Percentiles rank a stretch among this genome's conserved stretches.
Evolutionary conservation across 345 rosid genomes (phyloP).

Genomic region (Eucalyptus sp.): DNA sequence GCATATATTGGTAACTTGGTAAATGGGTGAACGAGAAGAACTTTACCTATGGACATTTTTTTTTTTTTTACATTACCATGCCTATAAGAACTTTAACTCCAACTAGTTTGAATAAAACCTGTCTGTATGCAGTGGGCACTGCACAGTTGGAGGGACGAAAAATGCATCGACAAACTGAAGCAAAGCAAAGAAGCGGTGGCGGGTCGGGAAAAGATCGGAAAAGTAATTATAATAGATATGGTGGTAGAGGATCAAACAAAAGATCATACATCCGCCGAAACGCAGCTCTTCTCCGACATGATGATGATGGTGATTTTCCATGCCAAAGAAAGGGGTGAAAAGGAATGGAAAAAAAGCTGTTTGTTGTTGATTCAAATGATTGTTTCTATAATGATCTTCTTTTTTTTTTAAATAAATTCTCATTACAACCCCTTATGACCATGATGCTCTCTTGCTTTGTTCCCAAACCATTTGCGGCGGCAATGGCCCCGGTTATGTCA

Average conservation of each 20-base stretch:
- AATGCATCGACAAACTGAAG: not conserved
- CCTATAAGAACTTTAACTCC: not conserved
- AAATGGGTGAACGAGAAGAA: too few species aligned
- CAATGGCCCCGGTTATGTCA: too few species aligned
- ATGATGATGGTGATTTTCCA: not conserved
- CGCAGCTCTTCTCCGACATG: constrained; percentile 6
- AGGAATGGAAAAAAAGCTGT: constrained; percentile 18
- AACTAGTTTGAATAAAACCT: not conserved
- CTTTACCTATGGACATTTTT: too few species aligned
- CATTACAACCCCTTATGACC: too few species aligned
- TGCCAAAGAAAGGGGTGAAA: constrained; percentile 10
- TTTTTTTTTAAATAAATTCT: too few species aligned
- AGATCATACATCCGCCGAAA: not conserved
- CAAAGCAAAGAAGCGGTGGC: not conserved
- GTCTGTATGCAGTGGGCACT: not conserved
- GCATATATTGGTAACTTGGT: too few species aligned
- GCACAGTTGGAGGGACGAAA: not conserved
- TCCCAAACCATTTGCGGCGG: too few species aligned
- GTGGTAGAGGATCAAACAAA: not conserved
- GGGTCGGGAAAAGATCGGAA: not conserved
- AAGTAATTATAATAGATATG: not conserved
- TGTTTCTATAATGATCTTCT: too few species aligned
- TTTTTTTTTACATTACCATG: too few species aligned
- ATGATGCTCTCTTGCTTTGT: too few species aligned
- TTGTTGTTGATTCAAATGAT: not conserved